These are phyloP conservation scores for Elsinoe batatas DNA, from an alignment of 2,329 filamentous ascomycete species.

Conservation along the genomic window DNA sequence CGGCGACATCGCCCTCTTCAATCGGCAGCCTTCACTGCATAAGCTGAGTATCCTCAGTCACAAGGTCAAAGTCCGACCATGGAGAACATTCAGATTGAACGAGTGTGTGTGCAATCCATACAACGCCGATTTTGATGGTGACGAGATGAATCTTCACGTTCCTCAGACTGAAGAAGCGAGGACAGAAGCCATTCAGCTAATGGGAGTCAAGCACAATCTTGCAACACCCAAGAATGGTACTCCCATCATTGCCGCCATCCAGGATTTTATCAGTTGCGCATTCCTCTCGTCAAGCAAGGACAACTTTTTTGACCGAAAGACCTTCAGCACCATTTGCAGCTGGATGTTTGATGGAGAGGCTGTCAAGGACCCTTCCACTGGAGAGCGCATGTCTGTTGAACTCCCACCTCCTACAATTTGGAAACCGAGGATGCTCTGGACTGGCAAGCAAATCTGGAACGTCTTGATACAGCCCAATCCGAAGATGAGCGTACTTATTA, in stretches of 20 bases:
- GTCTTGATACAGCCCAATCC: slow-evolving; percentile 84
- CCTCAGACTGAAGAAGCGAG: slow-evolving; percentile 95
- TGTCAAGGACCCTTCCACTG: slow-evolving; percentile 37
- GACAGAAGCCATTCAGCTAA: slow-evolving; percentile 87
- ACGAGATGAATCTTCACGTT: slow-evolving; percentile 98
- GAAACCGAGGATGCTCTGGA: slow-evolving; percentile 84
- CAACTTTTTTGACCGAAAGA: slow-evolving; percentile 77
- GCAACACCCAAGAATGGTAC: slow-evolving; percentile 95
- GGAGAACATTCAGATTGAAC: slow-evolving; percentile 92
- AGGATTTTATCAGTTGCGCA: slow-evolving; percentile 96
- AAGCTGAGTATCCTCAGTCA: slow-evolving; percentile 98
- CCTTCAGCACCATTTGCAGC: slow-evolving; percentile 81
- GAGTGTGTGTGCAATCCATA: slow-evolving; percentile 98
- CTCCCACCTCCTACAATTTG: slow-evolving; percentile 78
- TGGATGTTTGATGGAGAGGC: slow-evolving; percentile 78
- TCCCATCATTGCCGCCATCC: slow-evolving; percentile 96
- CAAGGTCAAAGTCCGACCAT: slow-evolving; percentile 82
- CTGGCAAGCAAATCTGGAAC: slow-evolving; percentile 93
- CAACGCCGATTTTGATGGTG: slow-evolving; percentile 97
- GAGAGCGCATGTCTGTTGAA: slow-evolving; percentile 55
- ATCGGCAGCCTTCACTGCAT: slow-evolving; percentile 92
- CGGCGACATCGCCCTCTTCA: slow-evolving; percentile 93
- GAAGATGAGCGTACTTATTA: slow-evolving; percentile 71
- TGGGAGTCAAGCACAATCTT: slow-evolving; percentile 96
- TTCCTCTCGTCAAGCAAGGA: slow-evolving; percentile 89